Percentiles rank a stretch among this genome's conserved stretches.
phyloP scores from a whole-genome alignment of 73 alveolate genomes.

The Diophrys appendiculata region DNA sequence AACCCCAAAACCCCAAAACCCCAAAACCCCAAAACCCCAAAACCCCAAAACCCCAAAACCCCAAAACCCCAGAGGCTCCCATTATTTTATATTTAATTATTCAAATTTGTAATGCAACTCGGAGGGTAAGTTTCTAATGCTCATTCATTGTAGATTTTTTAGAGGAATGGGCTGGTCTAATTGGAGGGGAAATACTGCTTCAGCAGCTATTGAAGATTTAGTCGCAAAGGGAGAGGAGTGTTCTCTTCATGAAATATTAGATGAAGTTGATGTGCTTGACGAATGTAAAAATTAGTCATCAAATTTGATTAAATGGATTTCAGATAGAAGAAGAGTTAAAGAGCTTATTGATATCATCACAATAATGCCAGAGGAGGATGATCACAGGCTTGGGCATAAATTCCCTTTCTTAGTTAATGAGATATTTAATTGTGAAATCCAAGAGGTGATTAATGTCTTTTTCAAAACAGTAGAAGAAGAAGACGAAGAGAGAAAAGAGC shows the following conservation, averaged over 20 bases:
- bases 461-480: background rate
- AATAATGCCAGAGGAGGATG: conserved; percentile 5
- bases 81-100: too few relatives aligned
- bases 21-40: too few relatives aligned
- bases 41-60: too few relatives aligned
- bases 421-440: conserved; percentile 9
- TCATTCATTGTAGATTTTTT: too few relatives aligned
- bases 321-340: background rate
- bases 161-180: too few relatives aligned
- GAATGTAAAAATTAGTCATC: conserved; percentile 10
- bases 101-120: too few relatives aligned
- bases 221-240: conserved; percentile 6
- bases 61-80: too few relatives aligned
- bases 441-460: background rate
- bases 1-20: too few relatives aligned
- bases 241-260: background rate
- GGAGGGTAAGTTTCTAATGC: too few relatives aligned
- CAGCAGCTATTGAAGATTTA: too few relatives aligned
- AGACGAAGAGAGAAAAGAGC: background rate
- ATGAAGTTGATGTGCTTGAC: conserved; percentile 9
- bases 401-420: conserved; percentile 9
- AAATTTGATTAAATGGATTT: background rate
- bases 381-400: conserved; percentile 15
- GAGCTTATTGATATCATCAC: conserved; percentile 10
- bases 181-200: too few relatives aligned